Conservation (phyloP, 495 filamentous ascomycete genomes). For the Penicillium steckii region DNA sequence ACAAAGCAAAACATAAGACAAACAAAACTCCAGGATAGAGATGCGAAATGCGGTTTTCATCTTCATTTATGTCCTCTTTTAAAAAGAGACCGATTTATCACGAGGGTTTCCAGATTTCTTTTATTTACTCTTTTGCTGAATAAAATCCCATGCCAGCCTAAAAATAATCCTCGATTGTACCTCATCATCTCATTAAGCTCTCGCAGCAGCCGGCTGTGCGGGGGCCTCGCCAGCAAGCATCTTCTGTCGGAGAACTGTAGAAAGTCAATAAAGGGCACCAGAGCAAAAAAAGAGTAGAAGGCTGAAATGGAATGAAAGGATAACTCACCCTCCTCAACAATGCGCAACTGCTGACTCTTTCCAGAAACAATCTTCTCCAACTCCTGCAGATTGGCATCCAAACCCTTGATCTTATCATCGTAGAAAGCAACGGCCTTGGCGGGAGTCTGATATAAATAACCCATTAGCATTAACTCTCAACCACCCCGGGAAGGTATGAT, state of each 20-base stretch:
- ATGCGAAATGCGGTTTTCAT: too few species aligned
- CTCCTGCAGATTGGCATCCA: slow-evolving; percentile 76
- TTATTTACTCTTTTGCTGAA: too few species aligned
- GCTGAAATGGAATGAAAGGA: neutral
- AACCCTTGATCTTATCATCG: slow-evolving; percentile 74
- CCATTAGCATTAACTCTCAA: neutral
- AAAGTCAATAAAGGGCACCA: slow-evolving; percentile 13
- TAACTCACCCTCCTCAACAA: slow-evolving; percentile 82
- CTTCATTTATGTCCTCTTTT: too few species aligned
- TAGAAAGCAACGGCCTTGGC: slow-evolving; percentile 84
- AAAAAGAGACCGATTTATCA: too few species aligned
- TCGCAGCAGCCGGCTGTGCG: slow-evolving; percentile 25
- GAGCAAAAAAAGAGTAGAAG: neutral
- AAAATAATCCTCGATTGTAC: neutral
- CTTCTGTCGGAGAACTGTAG: slow-evolving; percentile 47
- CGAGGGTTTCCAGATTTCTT: too few species aligned
- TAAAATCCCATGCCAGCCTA: too few species aligned
- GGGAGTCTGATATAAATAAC: slow-evolving; percentile 44
- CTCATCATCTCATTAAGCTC: slow-evolving; percentile 25
- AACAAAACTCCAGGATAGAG: too few species aligned
- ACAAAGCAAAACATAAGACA: too few species aligned
- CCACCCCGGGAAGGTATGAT: too few species aligned
- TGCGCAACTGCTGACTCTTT: slow-evolving; percentile 78
- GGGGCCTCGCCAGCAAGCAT: slow-evolving; percentile 41
- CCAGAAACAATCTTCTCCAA: slow-evolving; percentile 82